These are phyloP conservation scores for Porodaedalea pini DNA, from an alignment of 1,284 basidiomycete species.

Conservation along the genomic window DNA sequence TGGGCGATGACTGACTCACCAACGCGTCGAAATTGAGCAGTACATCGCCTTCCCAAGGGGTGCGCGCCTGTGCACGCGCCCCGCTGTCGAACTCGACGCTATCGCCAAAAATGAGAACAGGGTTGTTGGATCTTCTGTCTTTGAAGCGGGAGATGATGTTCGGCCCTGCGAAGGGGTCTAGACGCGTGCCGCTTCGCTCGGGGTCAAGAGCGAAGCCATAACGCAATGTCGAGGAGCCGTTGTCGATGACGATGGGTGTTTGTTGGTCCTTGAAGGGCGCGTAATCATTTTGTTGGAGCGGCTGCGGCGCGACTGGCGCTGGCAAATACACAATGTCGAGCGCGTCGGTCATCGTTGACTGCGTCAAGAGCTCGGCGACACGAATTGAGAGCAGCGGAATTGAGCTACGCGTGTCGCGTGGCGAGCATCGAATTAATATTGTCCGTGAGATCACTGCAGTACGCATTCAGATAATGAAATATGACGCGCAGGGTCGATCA, in stretches of 20 bases:
- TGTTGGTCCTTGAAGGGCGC: slow-evolving; percentile 15
- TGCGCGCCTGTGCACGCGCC: slow-evolving; percentile 71
- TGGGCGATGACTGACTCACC: slow-evolving; percentile 48
- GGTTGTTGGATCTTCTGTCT: slow-evolving; percentile 80
- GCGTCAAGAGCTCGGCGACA: not conserved
- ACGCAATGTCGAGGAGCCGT: slow-evolving; percentile 83
- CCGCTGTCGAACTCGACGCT: slow-evolving; percentile 82
- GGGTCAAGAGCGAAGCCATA: slow-evolving; percentile 72
- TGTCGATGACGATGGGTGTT: slow-evolving; percentile 80
- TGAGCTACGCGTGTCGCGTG: not conserved
- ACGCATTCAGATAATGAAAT: too few species aligned
- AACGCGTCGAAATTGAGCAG: slow-evolving; percentile 86
- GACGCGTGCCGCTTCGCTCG: slow-evolving; percentile 17
- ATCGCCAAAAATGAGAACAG: slow-evolving; percentile 80
- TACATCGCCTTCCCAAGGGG: slow-evolving; percentile 89
- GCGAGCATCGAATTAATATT: not conserved
- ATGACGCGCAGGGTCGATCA: not conserved
- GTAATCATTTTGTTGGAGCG: slow-evolving; percentile 10
- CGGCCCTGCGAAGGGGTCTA: slow-evolving; percentile 52
- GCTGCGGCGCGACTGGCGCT: slow-evolving; percentile 24
- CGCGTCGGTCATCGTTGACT: not conserved
- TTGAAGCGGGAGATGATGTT: slow-evolving; percentile 85
- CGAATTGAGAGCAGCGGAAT: not conserved
- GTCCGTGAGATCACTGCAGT: not conserved
- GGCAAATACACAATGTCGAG: slow-evolving; percentile 31